Evolutionary conservation across 2,329 filamentous ascomycete genomes (phyloP).

Genomic region (Phoma sp.): DNA sequence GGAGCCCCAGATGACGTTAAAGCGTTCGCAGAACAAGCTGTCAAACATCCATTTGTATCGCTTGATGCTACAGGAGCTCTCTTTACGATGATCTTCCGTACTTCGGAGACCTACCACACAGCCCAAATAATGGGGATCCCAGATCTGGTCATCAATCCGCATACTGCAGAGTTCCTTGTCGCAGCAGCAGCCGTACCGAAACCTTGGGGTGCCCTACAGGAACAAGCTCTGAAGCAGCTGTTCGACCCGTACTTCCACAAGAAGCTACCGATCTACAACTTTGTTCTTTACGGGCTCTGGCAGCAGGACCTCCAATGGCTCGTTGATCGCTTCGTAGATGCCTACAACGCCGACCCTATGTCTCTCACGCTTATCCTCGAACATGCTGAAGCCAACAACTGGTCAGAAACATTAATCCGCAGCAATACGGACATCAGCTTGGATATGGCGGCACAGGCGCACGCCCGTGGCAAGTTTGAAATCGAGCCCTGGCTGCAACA

Average conservation of each 20-base stretch:
- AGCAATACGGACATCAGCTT: constrained; percentile 84
- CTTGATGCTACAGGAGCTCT: constrained; percentile 77
- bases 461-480: constrained; percentile 80
- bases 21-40: constrained; percentile 68
- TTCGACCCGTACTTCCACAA: constrained; percentile 86
- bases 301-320: constrained; percentile 90
- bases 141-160: constrained; percentile 69
- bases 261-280: constrained; percentile 77
- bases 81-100: constrained; percentile 67
- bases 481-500: constrained; percentile 80
- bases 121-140: constrained; percentile 65
- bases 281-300: constrained; percentile 92
- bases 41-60: constrained; percentile 87
- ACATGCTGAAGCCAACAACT: constrained; percentile 79
- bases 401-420: constrained; percentile 81
- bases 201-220: constrained; percentile 76
- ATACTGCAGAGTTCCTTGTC: constrained; percentile 79
- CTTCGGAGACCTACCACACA: constrained; percentile 62
- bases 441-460: constrained; percentile 84
- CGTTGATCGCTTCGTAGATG: constrained; percentile 76
- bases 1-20: constrained; percentile 66
- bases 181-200: constrained; percentile 79
- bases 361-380: constrained; percentile 75
- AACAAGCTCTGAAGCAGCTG: constrained; percentile 75
- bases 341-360: constrained; percentile 73